Evolutionary conservation across 352 stramenopile species (phyloP), one percentile per base, ranked within the genome.

Genomic region (Phytophthora hybrid): DNA sequence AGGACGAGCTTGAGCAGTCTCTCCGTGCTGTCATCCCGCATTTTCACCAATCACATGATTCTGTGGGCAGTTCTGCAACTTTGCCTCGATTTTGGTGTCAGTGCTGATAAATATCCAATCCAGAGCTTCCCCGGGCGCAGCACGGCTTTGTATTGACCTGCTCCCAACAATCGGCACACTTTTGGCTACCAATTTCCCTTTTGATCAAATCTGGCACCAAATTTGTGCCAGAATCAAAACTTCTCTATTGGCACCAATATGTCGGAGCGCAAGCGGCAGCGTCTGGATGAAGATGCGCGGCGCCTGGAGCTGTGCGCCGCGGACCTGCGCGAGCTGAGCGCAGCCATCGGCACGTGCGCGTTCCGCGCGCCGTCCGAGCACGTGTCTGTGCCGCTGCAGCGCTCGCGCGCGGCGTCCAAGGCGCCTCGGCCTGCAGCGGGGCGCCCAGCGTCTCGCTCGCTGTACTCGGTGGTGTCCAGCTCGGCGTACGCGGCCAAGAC

Each of bases 381-480:
- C 55, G 18, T 63, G 23, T 68, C 69, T 23, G 47, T 79, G 5
- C 64, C 76, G 44, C 63, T 80, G 4, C 61, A 59, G 37, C n/a
- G 56, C 26, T 59, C 70, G 8, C 53, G 14, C 16, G 59, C 53
- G 1, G 16, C 60, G 21, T 63, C 53, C 13, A 68, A 64, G 62
- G 61, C 66, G 9, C 74, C 31, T 41, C 71, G 59, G 14, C 44
- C 34, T 9, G 34, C 34, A 14, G 34, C 34, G 14, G 32, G 32
- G 2, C 32, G 32, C 32, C 9, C 34, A 16, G 3, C 34, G 34
- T 41, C 34, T 9, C 34, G 11, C 11, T 82, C 81, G 47, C 76
- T 88, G 49, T 85, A 77, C 52, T 88, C 81, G 5, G 39, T 88
- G 19, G 66, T 81, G 34, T 82, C 78, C 23, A 75, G 73, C 23